These are phyloP conservation scores for Aureococcus anophagefferens DNA, from an alignment of 108 stramenopile genomes.

Conservation along the genomic window DNA sequence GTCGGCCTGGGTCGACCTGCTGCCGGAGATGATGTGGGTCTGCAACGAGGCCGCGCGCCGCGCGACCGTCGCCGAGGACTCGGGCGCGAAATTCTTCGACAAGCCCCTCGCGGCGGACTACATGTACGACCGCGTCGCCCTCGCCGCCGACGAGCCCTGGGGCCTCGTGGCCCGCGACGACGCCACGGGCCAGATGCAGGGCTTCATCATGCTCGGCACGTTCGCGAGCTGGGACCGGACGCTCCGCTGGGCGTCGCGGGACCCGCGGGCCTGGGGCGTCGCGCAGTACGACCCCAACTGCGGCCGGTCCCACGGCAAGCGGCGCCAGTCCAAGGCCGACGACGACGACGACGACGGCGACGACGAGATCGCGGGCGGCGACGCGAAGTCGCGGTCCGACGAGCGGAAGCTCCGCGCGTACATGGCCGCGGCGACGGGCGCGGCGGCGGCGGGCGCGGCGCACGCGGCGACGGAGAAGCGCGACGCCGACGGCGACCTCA, in stretches of 20 bases:
- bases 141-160: constrained; percentile 8
- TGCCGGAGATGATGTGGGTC: constrained; percentile 58
- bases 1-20: not conserved
- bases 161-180: constrained; percentile 12
- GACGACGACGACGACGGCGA: too few relatives aligned
- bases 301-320: not conserved
- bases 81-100: constrained; percentile 14
- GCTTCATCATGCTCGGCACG: constrained; percentile 15
- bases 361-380: too few relatives aligned
- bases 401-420: too few relatives aligned
- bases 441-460: not conserved
- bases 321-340: not conserved
- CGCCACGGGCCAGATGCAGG: constrained; percentile 13
- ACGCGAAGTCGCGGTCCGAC: too few relatives aligned
- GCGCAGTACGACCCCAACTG: constrained; percentile 8
- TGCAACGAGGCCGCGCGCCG: constrained; percentile 53
- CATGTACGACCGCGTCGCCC: constrained; percentile 21
- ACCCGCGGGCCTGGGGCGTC: constrained; percentile 14
- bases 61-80: not conserved
- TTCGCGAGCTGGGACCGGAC: constrained; percentile 14
- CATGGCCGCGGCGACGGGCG: not conserved
- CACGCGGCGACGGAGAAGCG: not conserved
- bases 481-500: not conserved
- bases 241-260: constrained; percentile 3
- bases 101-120: constrained; percentile 22